phyloP scores from a whole-genome alignment of 352 stramenopile genomes.

The Phytophthora constricta region DNA sequence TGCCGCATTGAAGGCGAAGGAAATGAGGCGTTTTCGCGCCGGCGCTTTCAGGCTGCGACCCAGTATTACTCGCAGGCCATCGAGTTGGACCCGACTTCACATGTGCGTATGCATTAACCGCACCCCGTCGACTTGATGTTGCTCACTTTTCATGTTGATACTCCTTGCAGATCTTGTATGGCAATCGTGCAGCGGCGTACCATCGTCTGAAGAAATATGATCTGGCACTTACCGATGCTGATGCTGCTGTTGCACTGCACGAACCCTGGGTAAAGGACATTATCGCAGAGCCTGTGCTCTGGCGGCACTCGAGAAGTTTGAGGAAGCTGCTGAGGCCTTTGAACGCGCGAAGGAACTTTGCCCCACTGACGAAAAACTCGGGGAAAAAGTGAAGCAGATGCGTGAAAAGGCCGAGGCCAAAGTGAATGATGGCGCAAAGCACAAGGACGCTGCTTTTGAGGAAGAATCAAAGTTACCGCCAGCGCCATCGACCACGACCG shows the following conservation, averaged over 20 bases:
- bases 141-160: neutral
- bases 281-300: constrained; percentile 78
- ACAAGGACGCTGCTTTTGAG: constrained; percentile 9
- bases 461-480: constrained; percentile 14
- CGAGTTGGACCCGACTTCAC: constrained; percentile 63
- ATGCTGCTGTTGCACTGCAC: constrained; percentile 67
- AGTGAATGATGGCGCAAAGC: neutral
- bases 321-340: constrained; percentile 69
- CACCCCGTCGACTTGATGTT: neutral
- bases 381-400: constrained; percentile 76
- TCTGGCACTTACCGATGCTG: constrained; percentile 67
- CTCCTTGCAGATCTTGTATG: constrained; percentile 71
- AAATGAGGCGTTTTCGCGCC: constrained; percentile 78
- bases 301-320: constrained; percentile 64
- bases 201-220: constrained; percentile 77
- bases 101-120: constrained; percentile 46
- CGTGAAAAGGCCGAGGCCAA: constrained; percentile 39
- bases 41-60: constrained; percentile 80
- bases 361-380: constrained; percentile 69
- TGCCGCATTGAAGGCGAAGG: constrained; percentile 70
- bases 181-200: constrained; percentile 80
- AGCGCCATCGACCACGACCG: constrained; percentile 2
- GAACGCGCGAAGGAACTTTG: constrained; percentile 74
- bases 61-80: constrained; percentile 92
- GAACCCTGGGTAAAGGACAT: constrained; percentile 88